These are phyloP conservation scores for Aspergillus homomorphus DNA, from an alignment of 495 filamentous ascomycete species.

Conservation along the genomic window DNA sequence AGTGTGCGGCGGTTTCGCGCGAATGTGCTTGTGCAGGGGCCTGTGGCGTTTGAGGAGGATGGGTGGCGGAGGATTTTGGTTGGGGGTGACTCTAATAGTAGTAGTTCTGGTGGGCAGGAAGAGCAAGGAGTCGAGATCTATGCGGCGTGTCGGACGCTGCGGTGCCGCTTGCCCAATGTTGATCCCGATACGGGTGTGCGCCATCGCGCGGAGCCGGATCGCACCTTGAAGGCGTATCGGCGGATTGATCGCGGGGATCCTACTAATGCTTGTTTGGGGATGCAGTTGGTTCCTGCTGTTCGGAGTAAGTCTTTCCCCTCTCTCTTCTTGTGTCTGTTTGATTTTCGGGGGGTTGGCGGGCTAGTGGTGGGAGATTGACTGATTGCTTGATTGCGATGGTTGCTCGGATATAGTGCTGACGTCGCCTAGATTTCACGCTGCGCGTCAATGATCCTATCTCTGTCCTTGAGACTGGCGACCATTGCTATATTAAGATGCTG, in stretches of 20 bases:
- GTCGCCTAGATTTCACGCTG: constrained; percentile 40
- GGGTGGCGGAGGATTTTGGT: constrained; percentile 73
- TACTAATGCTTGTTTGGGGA: constrained; percentile 71
- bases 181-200: constrained; percentile 68
- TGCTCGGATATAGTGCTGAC: constrained; percentile 2
- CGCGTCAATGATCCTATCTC: constrained; percentile 58
- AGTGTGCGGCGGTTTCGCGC: constrained; percentile 73
- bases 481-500: constrained; percentile 58
- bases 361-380: too few relatives aligned
- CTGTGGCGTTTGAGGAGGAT: constrained; percentile 66
- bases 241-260: constrained; percentile 71
- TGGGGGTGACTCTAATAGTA: background rate
- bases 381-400: background rate
- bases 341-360: background rate
- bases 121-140: constrained; percentile 36
- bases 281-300: constrained; percentile 70
- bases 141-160: constrained; percentile 69
- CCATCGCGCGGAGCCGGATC: constrained; percentile 70
- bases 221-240: constrained; percentile 64
- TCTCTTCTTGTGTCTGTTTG: constrained; percentile 2
- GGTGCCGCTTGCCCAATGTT: constrained; percentile 83
- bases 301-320: constrained; percentile 21
- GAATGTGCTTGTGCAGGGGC: constrained; percentile 74
- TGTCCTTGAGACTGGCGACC: constrained; percentile 59
- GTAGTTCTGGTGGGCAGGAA: background rate